Base-by-base conservation (phyloP, 805 yeast genomes). In the Pichia californica region DNA sequence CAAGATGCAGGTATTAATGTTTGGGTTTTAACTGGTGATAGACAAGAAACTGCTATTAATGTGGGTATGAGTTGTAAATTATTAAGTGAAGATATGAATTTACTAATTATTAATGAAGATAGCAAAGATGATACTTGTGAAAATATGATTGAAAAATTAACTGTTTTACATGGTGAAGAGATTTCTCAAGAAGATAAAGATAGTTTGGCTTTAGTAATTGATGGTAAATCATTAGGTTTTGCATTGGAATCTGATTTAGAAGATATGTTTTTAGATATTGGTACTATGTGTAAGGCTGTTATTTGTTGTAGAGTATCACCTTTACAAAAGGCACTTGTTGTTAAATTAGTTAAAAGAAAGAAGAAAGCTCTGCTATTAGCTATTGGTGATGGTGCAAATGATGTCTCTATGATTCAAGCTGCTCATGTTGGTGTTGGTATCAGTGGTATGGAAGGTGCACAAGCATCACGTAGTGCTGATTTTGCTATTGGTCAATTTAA, bases 381-480 rank as follows among this genome's bases (percentile, higher is more conserved):
- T 1, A 83, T 93, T 58, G 99, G 99, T 35, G 99, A 93, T 65
- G 99, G 99, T 58, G 99, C 99, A 3, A 93, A 93, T 59, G 99
- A 93, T 67, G 99, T 93, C 32, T 83, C 95, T 30, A 93, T 93
- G 99, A 93, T 93, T 52, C 99, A 93, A 64, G 98, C 99, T 14
- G 99, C 99, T 0, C 98, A 93, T 63, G 96, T 93, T 41, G 99
- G 99, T 50, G 96, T 93, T 20, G 99, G 99, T 60, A 94, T 93
- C 50, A 86, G 95, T 64, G 99, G 99, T 52, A 83, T 88, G 91
- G 99, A 93, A 67, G 99, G 99, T 53, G 88, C 89, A 88, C 99
- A 93, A 65, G 99, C 99, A 10, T 97, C 99, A 0, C 76, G 99
- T 62, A 83, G 95, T 62, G 98, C 99, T 0, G 99, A 93, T 70